Evolutionary conservation across 495 filamentous ascomycete species (phyloP), one percentile per base, ranked within the genome.

Genomic region (Xylaria cubensis): DNA sequence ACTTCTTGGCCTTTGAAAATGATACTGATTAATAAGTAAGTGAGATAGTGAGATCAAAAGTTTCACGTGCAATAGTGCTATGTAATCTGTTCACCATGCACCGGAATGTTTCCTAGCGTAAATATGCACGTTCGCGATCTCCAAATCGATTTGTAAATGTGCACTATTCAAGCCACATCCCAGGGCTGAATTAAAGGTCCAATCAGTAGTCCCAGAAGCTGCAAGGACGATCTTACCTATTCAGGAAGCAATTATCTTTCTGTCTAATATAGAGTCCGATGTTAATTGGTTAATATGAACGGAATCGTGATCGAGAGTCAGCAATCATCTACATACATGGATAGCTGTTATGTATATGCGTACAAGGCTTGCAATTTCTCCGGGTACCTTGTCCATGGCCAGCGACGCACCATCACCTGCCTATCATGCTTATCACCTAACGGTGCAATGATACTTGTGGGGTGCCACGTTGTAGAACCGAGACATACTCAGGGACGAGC

Each of bases 381-480:
- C 58, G 68, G 68, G 56, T n/a, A 64, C 68, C 68, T 62, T 70
- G 68, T 70, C 68, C 58, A 48, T 67, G 50, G 36, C 63, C 12
- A 72, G 46, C 19, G 29, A 62, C 46, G 53, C 41, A 17, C 56
- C 19, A 55, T 59, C 69, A 42, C 59, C 26, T 26, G 39, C 51
- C 50, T 70, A 55, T 70, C 58, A 70, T 12, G 41, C 41, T 32
- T 50, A 44, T 39, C n/a, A 36, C 32, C 15, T 53, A 34, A 63
- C 58, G 32, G 51, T 29, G 63, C 26, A 21, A 51, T 64, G 61
- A 71, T 50, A 48, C 50, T 48, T 48, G 51, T 32, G 61, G 61
- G 62, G 62, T 64, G 62, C 69, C 69, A 71, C 62, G 69, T 72
- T 67, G 70, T 72, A 67, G 41, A 56, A 46, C 61, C 61, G 59